phyloP scores from a whole-genome alignment of 2,329 filamentous ascomycete genomes.

The Neoscytalidium dimidiatum region DNA sequence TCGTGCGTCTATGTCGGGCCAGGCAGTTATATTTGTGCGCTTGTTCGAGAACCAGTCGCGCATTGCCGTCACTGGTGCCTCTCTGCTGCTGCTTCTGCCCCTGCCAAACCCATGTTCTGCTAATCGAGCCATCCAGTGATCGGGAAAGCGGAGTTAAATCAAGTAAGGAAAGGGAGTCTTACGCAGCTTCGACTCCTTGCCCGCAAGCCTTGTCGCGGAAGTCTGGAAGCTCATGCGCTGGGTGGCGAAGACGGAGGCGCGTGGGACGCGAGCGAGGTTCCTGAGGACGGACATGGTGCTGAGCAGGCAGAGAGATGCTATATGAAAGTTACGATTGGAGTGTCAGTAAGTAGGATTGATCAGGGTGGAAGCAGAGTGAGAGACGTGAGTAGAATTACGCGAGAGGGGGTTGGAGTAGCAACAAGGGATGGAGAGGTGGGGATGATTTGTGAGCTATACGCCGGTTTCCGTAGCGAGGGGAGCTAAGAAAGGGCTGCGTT shows the following conservation, averaged over 20 bases:
- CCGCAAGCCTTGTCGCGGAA: slow-evolving; percentile 35
- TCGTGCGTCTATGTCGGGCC: too few species aligned
- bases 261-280: slow-evolving; percentile 31
- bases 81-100: too few species aligned
- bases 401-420: not conserved
- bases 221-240: slow-evolving; percentile 43
- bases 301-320: slow-evolving; percentile 24
- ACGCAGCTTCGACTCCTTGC: slow-evolving; percentile 50
- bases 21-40: too few species aligned
- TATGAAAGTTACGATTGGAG: slow-evolving; percentile 24
- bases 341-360: not conserved
- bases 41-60: too few species aligned
- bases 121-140: not conserved
- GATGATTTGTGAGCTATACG: not conserved
- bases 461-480: not conserved
- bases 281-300: slow-evolving; percentile 34
- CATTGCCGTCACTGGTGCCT: too few species aligned
- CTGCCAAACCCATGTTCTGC: too few species aligned
- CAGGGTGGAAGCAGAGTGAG: not conserved
- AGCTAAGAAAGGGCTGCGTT: not conserved
- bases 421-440: not conserved
- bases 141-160: not conserved
- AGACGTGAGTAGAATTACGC: not conserved
- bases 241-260: slow-evolving; percentile 28
- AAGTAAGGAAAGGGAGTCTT: slow-evolving; percentile 25